These are phyloP conservation scores for Mycena sp. DNA, from an alignment of 1,284 basidiomycete species.

Conservation along the genomic window DNA sequence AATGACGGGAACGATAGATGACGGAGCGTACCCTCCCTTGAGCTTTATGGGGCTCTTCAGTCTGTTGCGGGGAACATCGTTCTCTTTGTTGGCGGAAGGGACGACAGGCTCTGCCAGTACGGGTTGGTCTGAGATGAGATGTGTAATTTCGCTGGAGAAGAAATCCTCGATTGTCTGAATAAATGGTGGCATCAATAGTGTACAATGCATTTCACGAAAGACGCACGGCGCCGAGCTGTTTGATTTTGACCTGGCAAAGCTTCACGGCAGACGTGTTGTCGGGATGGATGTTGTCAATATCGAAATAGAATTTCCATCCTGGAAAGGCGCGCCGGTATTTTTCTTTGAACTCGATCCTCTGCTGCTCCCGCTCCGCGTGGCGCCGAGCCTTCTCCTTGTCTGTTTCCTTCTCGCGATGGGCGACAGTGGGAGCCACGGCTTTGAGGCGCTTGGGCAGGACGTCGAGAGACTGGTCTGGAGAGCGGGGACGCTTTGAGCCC, in stretches of 20 bases:
- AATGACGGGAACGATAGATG: not conserved
- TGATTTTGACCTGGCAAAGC: conserved; percentile 63
- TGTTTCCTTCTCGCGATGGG: conserved; percentile 11
- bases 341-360: conserved; percentile 77
- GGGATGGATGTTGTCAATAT: conserved; percentile 67
- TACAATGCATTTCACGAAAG: conserved; percentile 1
- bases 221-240: conserved; percentile 83
- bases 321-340: conserved; percentile 92
- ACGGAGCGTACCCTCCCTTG: conserved; percentile 60
- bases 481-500: conserved; percentile 68
- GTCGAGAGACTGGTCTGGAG: conserved; percentile 63
- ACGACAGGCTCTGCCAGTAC: conserved; percentile 45
- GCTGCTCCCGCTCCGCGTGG: conserved; percentile 61
- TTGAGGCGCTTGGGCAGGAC: conserved; percentile 47
- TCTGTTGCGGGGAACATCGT: conserved; percentile 47
- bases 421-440: conserved; percentile 29
- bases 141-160: conserved; percentile 87
- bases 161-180: conserved; percentile 75
- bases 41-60: conserved; percentile 76
- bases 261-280: conserved; percentile 56
- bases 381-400: conserved; percentile 41
- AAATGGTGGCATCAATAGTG: not conserved
- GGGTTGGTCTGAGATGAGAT: conserved; percentile 81
- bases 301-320: conserved; percentile 87
- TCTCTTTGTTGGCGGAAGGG: conserved; percentile 69